Conservation (phyloP, 2,329 filamentous ascomycete species). For the Apiospora aurea region DNA sequence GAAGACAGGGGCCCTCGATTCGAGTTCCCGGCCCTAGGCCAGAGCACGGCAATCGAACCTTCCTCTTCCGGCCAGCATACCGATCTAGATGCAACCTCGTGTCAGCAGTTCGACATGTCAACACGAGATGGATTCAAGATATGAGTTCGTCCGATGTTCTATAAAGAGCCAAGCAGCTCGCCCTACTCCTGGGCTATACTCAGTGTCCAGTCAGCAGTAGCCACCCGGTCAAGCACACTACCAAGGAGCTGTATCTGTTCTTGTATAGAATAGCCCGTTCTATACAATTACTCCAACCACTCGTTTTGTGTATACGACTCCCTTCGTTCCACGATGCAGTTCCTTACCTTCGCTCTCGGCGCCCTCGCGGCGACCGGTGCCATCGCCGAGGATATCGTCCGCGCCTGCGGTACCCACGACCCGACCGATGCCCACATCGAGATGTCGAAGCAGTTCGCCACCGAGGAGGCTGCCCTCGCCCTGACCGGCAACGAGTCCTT, state of each 20-base stretch:
- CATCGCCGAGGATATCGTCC: conserved; percentile 6
- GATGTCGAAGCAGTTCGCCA: conserved; percentile 35
- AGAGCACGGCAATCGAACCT: not conserved
- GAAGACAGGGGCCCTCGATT: not conserved
- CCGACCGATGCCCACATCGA: conserved; percentile 39
- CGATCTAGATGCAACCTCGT: conserved; percentile 5
- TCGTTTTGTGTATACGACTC: not conserved
- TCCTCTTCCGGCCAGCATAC: conserved; percentile 1
- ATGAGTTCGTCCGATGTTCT: conserved; percentile 7
- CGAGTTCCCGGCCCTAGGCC: conserved; percentile 1
- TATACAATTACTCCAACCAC: not conserved
- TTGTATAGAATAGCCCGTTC: not conserved
- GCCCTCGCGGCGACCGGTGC: conserved; percentile 28
- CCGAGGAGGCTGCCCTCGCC: conserved; percentile 34
- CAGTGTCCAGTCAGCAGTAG: conserved; percentile 5
- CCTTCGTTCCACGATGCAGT: conserved; percentile 26
- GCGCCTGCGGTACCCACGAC: conserved; percentile 38
- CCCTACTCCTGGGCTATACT: not conserved
- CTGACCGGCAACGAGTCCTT: conserved; percentile 32
- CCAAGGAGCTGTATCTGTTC: not conserved
- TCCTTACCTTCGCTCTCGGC: conserved; percentile 25
- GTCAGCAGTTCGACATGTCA: not conserved
- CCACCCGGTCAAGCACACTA: not conserved
- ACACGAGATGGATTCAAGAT: not conserved
- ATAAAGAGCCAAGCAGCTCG: not conserved